Conservation (phyloP, 1,284 basidiomycete species). For the Cystobasidiaceae sp. region DNA sequence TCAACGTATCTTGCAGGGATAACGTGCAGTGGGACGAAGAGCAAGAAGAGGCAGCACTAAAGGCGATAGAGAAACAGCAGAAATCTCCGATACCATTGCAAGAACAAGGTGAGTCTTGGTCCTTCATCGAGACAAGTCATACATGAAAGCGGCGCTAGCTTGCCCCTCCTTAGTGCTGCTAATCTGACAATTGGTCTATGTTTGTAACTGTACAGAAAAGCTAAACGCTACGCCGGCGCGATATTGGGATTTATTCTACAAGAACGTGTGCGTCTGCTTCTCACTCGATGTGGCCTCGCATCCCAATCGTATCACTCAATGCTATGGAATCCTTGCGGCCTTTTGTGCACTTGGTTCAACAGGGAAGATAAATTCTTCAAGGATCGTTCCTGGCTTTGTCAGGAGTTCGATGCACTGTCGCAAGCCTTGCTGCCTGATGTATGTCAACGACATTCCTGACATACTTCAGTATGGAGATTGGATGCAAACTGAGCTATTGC, state of each 20-base stretch:
- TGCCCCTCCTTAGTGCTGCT: too few species aligned
- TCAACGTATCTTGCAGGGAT: constrained; percentile 35
- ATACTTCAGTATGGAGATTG: too few species aligned
- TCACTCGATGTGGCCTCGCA: neutral
- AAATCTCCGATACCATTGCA: constrained; percentile 34
- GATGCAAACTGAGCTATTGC: neutral
- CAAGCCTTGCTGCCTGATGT: constrained; percentile 64
- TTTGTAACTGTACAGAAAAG: constrained; percentile 46
- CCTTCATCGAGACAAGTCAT: too few species aligned
- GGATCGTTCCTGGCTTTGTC: constrained; percentile 85
- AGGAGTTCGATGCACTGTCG: constrained; percentile 82
- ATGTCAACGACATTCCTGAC: constrained; percentile 32
- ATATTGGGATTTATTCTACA: constrained; percentile 87
- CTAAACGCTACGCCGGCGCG: constrained; percentile 68
- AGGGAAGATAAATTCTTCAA: constrained; percentile 72
- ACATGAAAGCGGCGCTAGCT: too few species aligned
- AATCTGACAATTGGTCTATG: too few species aligned
- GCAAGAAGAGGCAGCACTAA: constrained; percentile 35
- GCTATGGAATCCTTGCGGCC: too few species aligned
- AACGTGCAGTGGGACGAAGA: constrained; percentile 41
- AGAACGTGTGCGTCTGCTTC: constrained; percentile 57
- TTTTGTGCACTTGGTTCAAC: too few species aligned
- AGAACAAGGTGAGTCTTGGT: constrained; percentile 29
- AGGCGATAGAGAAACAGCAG: constrained; percentile 36
- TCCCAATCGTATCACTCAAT: neutral